A percentile compares a stretch with the other conserved stretches of the same genome.
Evolutionary conservation across 1,284 basidiomycete genomes (phyloP).

Genomic region (Neotropicomus parvogracilis): DNA sequence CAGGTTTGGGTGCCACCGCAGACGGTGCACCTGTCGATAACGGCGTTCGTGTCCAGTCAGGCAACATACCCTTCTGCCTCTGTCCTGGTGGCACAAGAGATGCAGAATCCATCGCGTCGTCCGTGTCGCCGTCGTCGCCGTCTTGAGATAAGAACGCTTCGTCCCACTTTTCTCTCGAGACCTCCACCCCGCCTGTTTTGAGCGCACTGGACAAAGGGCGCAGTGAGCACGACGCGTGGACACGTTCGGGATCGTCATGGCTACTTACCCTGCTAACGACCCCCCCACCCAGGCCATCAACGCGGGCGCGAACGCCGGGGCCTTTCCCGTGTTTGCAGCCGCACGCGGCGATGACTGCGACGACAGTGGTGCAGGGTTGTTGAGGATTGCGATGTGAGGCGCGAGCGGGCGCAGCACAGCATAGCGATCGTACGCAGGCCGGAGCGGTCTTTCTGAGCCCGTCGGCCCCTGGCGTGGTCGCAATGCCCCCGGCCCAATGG

Average conservation of each 20-base stretch:
- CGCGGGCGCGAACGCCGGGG: slow-evolving; percentile 80
- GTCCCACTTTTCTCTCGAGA: slow-evolving; percentile 82
- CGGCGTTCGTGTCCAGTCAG: slow-evolving; percentile 75
- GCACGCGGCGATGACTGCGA: slow-evolving; percentile 39
- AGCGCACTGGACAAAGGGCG: slow-evolving; percentile 48
- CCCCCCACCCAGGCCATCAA: slow-evolving; percentile 91
- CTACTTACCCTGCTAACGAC: slow-evolving; percentile 79
- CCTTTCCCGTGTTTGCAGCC: slow-evolving; percentile 65
- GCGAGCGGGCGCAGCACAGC: slow-evolving; percentile 65
- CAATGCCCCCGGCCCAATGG: slow-evolving; percentile 44
- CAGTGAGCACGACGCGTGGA: slow-evolving; percentile 1
- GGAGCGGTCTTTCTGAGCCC: slow-evolving; percentile 39
- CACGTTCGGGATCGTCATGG: neutral
- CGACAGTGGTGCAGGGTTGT: slow-evolving; percentile 66
- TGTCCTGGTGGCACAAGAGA: slow-evolving; percentile 37
- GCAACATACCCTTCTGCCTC: slow-evolving; percentile 47
- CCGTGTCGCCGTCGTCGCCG: slow-evolving; percentile 35
- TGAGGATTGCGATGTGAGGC: slow-evolving; percentile 74
- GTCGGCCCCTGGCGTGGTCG: slow-evolving; percentile 34
- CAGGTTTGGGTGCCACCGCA: slow-evolving; percentile 29
- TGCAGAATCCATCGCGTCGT: slow-evolving; percentile 39
- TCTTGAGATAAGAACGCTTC: slow-evolving; percentile 48
- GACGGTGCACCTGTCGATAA: slow-evolving; percentile 60
- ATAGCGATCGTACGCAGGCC: slow-evolving; percentile 67
- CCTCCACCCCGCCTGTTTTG: slow-evolving; percentile 80